These are phyloP conservation scores for Moesziomyces parantarcticus DNA, from an alignment of 1,284 basidiomycete species.

Conservation along the genomic window DNA sequence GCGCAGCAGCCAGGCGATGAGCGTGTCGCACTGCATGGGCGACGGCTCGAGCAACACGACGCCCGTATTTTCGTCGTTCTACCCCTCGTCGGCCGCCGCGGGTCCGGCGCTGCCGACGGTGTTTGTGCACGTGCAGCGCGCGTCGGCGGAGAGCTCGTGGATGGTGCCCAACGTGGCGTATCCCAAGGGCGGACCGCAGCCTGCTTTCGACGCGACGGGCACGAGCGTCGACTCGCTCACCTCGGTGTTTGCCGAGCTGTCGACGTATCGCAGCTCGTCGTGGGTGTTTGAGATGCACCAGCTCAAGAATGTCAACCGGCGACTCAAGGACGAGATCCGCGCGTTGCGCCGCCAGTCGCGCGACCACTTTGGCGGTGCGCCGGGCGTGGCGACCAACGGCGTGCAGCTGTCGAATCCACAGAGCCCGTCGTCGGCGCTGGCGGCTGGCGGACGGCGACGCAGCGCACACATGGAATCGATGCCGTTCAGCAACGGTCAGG, in stretches of 20 bases:
- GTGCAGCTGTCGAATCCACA: slow-evolving; percentile 26
- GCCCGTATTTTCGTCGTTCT: slow-evolving; percentile 58
- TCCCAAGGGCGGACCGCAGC: slow-evolving; percentile 45
- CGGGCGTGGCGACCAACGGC: slow-evolving; percentile 8
- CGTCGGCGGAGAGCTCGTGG: slow-evolving; percentile 45
- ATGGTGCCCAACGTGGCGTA: slow-evolving; percentile 50
- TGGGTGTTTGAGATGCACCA: slow-evolving; percentile 65
- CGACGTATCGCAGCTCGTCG: slow-evolving; percentile 52
- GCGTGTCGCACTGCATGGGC: slow-evolving; percentile 52
- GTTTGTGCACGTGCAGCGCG: slow-evolving; percentile 52
- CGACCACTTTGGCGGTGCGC: slow-evolving; percentile 26
- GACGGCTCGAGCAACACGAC: slow-evolving; percentile 41
- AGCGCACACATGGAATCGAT: slow-evolving; percentile 17
- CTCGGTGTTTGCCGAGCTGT: slow-evolving; percentile 61
- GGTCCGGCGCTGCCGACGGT: slow-evolving; percentile 50
- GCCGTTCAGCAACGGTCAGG: slow-evolving; percentile 9
- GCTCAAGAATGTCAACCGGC: slow-evolving; percentile 62
- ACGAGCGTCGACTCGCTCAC: slow-evolving; percentile 46
- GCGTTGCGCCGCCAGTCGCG: slow-evolving; percentile 45
- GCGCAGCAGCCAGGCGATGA: slow-evolving; percentile 43
- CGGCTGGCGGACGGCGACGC: slow-evolving; percentile 10
- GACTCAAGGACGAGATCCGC: slow-evolving; percentile 59
- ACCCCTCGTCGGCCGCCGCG: slow-evolving; percentile 51
- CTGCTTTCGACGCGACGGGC: slow-evolving; percentile 39
- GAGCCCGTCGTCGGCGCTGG: slow-evolving; percentile 13